Percentiles rank a stretch among this genome's conserved stretches.
These are phyloP conservation scores for Pythium diclinum DNA, from an alignment of 352 stramenopile genomes.

Conservation along the genomic window DNA sequence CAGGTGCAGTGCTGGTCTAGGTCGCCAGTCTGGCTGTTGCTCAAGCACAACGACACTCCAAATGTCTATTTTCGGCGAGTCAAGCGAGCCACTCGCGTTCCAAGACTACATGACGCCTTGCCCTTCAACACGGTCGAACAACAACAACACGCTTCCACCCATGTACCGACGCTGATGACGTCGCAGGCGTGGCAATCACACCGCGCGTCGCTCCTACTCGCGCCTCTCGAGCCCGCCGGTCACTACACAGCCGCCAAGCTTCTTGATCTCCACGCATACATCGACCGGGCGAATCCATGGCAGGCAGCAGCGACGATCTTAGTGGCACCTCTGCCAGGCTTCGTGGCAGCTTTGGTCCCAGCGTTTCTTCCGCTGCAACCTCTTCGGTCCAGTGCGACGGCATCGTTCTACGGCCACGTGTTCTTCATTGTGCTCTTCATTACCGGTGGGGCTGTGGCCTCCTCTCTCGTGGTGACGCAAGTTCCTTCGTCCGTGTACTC, in stretches of 20 bases:
- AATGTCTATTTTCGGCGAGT: background rate
- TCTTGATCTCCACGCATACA: background rate
- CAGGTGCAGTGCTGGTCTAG: too few species aligned
- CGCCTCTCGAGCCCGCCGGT: background rate
- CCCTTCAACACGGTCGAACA: too few species aligned
- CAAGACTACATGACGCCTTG: too few species aligned
- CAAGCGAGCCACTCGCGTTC: too few species aligned
- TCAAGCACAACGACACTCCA: too few species aligned
- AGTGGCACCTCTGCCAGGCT: background rate
- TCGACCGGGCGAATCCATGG: background rate
- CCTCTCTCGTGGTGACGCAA: slow-evolving; percentile 11
- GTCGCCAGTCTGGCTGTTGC: too few species aligned
- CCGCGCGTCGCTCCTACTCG: background rate
- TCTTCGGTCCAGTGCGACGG: background rate
- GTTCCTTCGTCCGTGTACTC: slow-evolving; percentile 8
- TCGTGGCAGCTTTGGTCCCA: background rate
- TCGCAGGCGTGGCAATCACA: background rate
- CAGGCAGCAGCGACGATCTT: background rate
- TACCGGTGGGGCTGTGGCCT: background rate
- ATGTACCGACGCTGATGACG: background rate
- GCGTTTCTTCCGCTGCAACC: background rate
- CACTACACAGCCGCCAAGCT: background rate
- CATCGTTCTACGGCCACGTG: background rate
- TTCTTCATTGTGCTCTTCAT: slow-evolving; percentile 11
- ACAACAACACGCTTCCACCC: background rate